phyloP scores from a whole-genome alignment of 2,329 filamentous ascomycete species.

The Grosmannia penicillata region DNA sequence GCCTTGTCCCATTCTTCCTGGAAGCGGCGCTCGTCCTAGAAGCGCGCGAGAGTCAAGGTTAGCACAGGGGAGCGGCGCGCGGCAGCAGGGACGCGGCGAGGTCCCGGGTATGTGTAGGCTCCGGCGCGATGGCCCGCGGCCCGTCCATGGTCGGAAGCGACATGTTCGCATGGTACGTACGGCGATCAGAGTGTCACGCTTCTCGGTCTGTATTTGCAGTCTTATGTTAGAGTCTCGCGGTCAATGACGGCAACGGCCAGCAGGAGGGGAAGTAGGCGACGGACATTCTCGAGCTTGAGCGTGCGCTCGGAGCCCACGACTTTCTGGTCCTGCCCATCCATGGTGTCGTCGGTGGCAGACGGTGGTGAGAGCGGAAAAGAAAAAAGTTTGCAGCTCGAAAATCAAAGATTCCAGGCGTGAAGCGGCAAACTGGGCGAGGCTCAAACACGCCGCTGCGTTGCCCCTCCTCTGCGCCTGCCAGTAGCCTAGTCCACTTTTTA shows the following conservation, averaged over 20 bases:
- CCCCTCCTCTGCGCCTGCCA: slow-evolving; percentile 8
- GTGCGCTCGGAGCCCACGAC: slow-evolving; percentile 9
- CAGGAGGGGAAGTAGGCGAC: slow-evolving; percentile 11
- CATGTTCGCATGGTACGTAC: slow-evolving; percentile 19
- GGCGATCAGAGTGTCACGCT: slow-evolving; percentile 66
- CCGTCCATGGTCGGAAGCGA: not conserved
- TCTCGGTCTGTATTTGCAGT: slow-evolving; percentile 50
- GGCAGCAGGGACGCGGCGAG: not conserved
- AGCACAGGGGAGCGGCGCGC: not conserved
- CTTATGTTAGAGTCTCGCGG: not conserved
- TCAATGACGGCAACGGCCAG: not conserved
- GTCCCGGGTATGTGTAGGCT: not conserved
- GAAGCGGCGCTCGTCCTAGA: slow-evolving; percentile 64
- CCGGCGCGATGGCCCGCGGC: no score
- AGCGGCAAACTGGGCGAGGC: not conserved
- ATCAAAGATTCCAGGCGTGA: not conserved
- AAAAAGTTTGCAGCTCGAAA: slow-evolving; percentile 1
- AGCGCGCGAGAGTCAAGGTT: not conserved
- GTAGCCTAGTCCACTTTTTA: slow-evolving; percentile 2
- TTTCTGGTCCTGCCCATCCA: slow-evolving; percentile 6
- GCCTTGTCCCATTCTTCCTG: slow-evolving; percentile 70
- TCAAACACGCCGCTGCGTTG: slow-evolving; percentile 1
- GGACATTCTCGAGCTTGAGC: slow-evolving; percentile 18
- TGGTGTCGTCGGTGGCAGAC: slow-evolving; percentile 1
- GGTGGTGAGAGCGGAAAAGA: not conserved